These are phyloP conservation scores for Harringtonia aguacate DNA, from an alignment of 2,329 filamentous ascomycete species.

Conservation along the genomic window DNA sequence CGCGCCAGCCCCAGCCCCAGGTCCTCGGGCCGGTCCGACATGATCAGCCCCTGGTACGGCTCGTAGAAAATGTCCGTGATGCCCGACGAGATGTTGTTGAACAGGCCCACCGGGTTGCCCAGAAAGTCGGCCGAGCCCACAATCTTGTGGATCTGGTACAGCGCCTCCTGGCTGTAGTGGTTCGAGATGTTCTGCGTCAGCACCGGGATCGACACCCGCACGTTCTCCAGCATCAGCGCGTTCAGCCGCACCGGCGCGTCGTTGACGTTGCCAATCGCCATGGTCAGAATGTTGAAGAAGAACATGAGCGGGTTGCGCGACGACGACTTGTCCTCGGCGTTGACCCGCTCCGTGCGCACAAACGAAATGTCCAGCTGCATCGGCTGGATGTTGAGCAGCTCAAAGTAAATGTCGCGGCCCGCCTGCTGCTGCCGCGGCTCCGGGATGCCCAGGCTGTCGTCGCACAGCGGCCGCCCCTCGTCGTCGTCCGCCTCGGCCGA, in stretches of 20 bases:
- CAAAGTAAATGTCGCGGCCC: conserved; percentile 95
- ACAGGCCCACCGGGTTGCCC: conserved; percentile 91
- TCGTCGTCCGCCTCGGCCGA: conserved; percentile 59
- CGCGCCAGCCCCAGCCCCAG: conserved; percentile 93
- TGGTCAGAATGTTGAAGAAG: conserved; percentile 95
- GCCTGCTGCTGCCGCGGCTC: conserved; percentile 77
- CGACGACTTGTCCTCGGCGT: conserved; percentile 87
- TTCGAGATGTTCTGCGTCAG: conserved; percentile 79
- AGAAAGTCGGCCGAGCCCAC: conserved; percentile 95
- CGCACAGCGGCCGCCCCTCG: conserved; percentile 77
- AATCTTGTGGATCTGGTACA: conserved; percentile 95
- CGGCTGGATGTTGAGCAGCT: conserved; percentile 90
- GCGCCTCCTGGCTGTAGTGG: conserved; percentile 93
- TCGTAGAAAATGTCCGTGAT: conserved; percentile 99
- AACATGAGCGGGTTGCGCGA: conserved; percentile 96
- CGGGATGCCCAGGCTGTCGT: conserved; percentile 82
- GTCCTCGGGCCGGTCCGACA: conserved; percentile 91
- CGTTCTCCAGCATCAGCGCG: conserved; percentile 88
- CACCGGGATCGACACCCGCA: conserved; percentile 76
- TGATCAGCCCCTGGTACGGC: conserved; percentile 90
- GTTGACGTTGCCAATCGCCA: conserved; percentile 98
- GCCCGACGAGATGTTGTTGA: conserved; percentile 96
- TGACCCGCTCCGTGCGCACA: conserved; percentile 91
- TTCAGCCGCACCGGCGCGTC: conserved; percentile 93
- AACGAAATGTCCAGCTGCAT: conserved; percentile 98